Percentiles rank a stretch among this genome's conserved stretches.
These are phyloP conservation scores for Periglandula ipomoeae DNA, from an alignment of 2,329 filamentous ascomycete species.

Conservation along the genomic window DNA sequence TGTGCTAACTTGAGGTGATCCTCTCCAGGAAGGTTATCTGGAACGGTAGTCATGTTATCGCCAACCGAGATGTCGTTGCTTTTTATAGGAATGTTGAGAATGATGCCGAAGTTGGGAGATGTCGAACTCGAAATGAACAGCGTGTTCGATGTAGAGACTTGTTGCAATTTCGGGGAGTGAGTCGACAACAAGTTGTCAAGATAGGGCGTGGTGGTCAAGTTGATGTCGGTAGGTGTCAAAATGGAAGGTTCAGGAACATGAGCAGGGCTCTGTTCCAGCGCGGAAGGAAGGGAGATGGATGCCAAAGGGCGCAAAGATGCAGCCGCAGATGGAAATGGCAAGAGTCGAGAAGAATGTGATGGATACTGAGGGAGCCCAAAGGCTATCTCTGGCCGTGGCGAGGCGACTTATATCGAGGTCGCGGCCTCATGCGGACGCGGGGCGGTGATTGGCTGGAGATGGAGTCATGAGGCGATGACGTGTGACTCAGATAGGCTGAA, in stretches of 20 bases:
- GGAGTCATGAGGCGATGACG: slow-evolving; percentile 14
- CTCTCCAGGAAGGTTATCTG: background rate
- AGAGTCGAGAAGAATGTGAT: background rate
- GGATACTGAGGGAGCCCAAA: background rate
- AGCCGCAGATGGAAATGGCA: background rate
- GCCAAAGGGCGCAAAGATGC: background rate
- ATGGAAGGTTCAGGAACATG: background rate
- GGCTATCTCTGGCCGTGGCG: background rate
- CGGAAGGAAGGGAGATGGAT: background rate
- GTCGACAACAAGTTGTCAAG: background rate
- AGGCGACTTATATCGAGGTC: slow-evolving; percentile 5
- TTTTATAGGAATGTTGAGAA: background rate
- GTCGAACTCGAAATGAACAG: background rate
- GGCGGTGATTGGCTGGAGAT: slow-evolving; percentile 13
- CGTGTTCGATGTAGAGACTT: background rate
- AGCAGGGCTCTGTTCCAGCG: background rate
- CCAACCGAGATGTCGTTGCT: background rate
- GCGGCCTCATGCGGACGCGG: background rate
- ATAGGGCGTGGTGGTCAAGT: background rate
- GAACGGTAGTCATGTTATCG: background rate
- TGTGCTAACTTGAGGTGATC: background rate
- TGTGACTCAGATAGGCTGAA: slow-evolving; percentile 2
- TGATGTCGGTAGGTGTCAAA: background rate
- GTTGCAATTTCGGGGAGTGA: background rate
- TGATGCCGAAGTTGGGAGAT: background rate